Base-by-base conservation (phyloP, 1,284 basidiomycete genomes). In the Leccinum griseonigrum region DNA sequence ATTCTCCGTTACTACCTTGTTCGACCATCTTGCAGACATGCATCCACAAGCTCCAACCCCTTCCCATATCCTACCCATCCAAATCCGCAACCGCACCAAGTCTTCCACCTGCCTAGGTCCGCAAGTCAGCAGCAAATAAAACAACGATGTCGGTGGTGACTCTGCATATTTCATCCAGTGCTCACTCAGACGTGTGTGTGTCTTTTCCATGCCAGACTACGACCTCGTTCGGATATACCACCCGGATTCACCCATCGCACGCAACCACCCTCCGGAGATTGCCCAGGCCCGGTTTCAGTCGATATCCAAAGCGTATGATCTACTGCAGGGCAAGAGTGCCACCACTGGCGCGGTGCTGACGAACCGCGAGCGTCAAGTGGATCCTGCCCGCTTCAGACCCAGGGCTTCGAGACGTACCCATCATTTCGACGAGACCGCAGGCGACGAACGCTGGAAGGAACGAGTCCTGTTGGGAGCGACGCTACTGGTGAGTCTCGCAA, bases 191-290 rank as follows among this genome's bases (percentile, higher is more conserved):
- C 18, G 3, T 53, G 48, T 50, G 10, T 32, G 3, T 34, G 32
- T 38, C 16, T 40, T 43, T 55, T 16, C 14, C 13, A 4, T 52
- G 51, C 64, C 38, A 90, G 88, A 90, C 72, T 90, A 86, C 67
- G 88, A 90, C 59, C 81, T 90, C 40, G 88, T 90, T 43, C 81
- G 85, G 38, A 76, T 82, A 31, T 87, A 90, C 71, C 88, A 90
- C 68, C 88, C 88, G 2, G 88, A 90, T 69, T 87, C 88, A 1
- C 76, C 79, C 0, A 70, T 81, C 31, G 81, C 81, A 54, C 80
- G 82, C 3, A 69, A 72, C 3, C 68, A 83, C 38, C 73, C 83
- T 4, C 71, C 81, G 0, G 77, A 80, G 28, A 72, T 79, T 4
- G 79, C 82, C 0, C 85, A 88, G 64, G 75, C 79, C 0, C 82